Base-by-base conservation (phyloP, 73 alveolate species). In the Strombidium stylifer region DNA sequence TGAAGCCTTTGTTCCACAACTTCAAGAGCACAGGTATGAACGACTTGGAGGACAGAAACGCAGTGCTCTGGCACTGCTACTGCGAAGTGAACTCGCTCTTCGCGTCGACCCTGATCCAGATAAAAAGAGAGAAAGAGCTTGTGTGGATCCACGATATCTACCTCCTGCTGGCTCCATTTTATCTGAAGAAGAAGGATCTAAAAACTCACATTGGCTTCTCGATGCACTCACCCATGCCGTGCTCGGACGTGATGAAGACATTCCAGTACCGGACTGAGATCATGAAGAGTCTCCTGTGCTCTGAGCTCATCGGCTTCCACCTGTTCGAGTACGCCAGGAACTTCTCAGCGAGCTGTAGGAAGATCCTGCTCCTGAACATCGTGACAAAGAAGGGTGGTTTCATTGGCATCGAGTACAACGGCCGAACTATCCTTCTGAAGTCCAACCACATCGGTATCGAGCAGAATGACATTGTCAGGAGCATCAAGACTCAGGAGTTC, bases 271-370 rank as follows among this genome's bases (percentile, higher is more conserved):
- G 93, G 65, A 74, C 73, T 25, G 82, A 57, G 19, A 61, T 81
- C 24, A 34, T 81, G 32, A 79, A 74, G 32, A 41, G 84, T 11
- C 46, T 81, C 24, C 53, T 79, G 31, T 61, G 77, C 51, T 86
- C 94, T 55, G 93, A 88, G 76, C 72, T 87, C 40, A 90, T 90
- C 11, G 96, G 96, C 10, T 90, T 90, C 61, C 98, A 90, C 45
- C 76, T 60, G 56, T 90, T 82, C 61, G 92, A 58, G 26, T 68
- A 89, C 52, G 98, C 98, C 3, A 69, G 94, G 48, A 74, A 87
- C 55, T 87, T 91, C 59, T 65, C 68, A 46, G 66, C 93, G 10
- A 42, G 87, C 7, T 79, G 91, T 37, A 78, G 86, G 26, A 73
- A 86, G 19, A 64, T 84, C 41, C 58, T 89, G 62, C 84, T 89